These are phyloP conservation scores for Teratosphaeria viscida DNA, from an alignment of 2,329 filamentous ascomycete species.

Conservation along the genomic window DNA sequence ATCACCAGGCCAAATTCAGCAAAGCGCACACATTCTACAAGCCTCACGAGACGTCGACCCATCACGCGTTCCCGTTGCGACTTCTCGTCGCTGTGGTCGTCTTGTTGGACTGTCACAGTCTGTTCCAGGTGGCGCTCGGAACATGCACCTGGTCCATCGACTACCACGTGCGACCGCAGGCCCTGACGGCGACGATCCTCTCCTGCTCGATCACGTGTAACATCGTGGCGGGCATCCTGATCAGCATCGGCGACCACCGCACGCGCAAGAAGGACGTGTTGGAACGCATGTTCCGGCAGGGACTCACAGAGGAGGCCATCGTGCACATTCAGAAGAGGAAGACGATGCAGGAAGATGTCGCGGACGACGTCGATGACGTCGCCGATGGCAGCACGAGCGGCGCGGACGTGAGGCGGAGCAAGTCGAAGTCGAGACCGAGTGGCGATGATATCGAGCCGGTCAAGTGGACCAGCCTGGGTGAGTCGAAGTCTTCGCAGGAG, in stretches of 20 bases:
- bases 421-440: not conserved
- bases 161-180: slow-evolving; percentile 57
- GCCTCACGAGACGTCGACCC: slow-evolving; percentile 73
- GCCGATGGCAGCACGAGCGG: not conserved
- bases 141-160: slow-evolving; percentile 69
- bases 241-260: slow-evolving; percentile 62
- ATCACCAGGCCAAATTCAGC: slow-evolving; percentile 70
- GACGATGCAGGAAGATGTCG: not conserved
- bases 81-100: slow-evolving; percentile 69
- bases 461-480: not conserved
- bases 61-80: slow-evolving; percentile 65
- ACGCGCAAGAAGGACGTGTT: slow-evolving; percentile 81
- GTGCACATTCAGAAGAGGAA: slow-evolving; percentile 31
- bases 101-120: slow-evolving; percentile 66
- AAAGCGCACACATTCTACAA: slow-evolving; percentile 85
- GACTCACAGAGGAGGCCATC: slow-evolving; percentile 58
- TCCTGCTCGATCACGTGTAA: slow-evolving; percentile 70
- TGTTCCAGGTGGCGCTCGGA: slow-evolving; percentile 70
- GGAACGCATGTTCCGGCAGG: slow-evolving; percentile 64
- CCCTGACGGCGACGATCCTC: slow-evolving; percentile 71
- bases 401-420: not conserved
- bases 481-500: not conserved
- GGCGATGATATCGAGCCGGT: not conserved
- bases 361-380: not conserved
- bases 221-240: slow-evolving; percentile 64